phyloP scores from a whole-genome alignment of 2,329 filamentous ascomycete species.

The Cyphellophora europaea region DNA sequence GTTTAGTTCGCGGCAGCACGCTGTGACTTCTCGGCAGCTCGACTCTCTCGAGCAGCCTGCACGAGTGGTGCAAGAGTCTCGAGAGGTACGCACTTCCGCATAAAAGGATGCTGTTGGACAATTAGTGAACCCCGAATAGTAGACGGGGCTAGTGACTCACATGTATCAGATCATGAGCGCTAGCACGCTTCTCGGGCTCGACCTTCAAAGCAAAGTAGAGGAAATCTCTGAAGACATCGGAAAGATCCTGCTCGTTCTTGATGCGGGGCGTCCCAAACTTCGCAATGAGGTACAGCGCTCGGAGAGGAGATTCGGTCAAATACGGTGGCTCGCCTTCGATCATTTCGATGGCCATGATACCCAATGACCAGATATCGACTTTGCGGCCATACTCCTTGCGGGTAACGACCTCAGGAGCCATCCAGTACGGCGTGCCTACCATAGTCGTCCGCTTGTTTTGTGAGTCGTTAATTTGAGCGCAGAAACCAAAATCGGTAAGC shows the following conservation, averaged over 20 bases:
- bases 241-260: conserved; percentile 97
- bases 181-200: conserved; percentile 92
- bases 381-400: conserved; percentile 98
- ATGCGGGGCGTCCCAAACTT: conserved; percentile 94
- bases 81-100: conserved; percentile 65
- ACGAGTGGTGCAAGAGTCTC: conserved; percentile 78
- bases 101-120: conserved; percentile 61
- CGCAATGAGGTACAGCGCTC: conserved; percentile 93
- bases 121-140: not conserved
- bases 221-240: conserved; percentile 93
- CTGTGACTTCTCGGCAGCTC: conserved; percentile 73
- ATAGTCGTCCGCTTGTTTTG: conserved; percentile 97
- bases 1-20: too few relatives aligned
- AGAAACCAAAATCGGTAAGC: conserved; percentile 98
- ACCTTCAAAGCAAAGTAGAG: conserved; percentile 89
- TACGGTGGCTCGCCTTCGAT: conserved; percentile 98
- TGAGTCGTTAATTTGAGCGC: conserved; percentile 92
- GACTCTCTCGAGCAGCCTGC: conserved; percentile 71
- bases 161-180: conserved; percentile 83
- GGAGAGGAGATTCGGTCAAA: conserved; percentile 93
- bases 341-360: conserved; percentile 99
- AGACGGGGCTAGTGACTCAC: conserved; percentile 45
- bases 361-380: conserved; percentile 97
- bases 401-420: conserved; percentile 98
- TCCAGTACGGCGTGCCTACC: conserved; percentile 99